Base-by-base conservation (phyloP, 176 grass and related monocot genomes). In the Microstegium vimineum region DNA sequence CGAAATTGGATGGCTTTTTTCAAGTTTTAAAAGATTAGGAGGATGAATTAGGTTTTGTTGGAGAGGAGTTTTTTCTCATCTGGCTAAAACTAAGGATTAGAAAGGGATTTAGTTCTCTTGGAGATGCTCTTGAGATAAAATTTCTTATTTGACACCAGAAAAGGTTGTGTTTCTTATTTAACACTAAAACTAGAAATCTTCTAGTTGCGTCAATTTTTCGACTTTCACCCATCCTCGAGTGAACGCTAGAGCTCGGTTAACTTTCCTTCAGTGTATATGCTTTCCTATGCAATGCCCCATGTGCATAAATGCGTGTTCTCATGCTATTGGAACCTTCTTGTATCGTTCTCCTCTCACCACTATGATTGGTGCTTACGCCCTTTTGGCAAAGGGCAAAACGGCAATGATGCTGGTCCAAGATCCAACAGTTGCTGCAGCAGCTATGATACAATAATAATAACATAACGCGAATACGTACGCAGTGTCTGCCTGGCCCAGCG, bases 361-460 rank as follows among this genome's bases (percentile, higher is more conserved):
- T 65, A 85, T 36, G 52, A 35, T 78, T 62, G 25, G 20, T 23
- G 33, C 32, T 51, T 9, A 11, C 40, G 35, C 31, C 78, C 64
- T 61, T n/a, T 31, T 20, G 69, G 38, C 63, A 46, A 77, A 60
- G 56, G 69, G 66, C 63, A 70, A 77, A 31, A 20, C 16, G 45
- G 23, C 22, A 38, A 73, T 63, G 78, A 26, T 41, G 42, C 63
- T 45, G 71, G 49, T 57, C 78, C 64, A 69, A 63, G 51, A 77
- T 64, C 54, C 25, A 42, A 40, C 49, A 30, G 7, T 41, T 27
- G 9, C 32, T 30, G 18, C 56, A 26, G 22, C 54, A 54, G 52
- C 52, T 57, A 57, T 57, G 6, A 13, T 43, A 40, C 66, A 38
- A 16, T 23, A 40, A 16, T 23, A 40, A 4, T 63, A 73, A 61